Conservation (phyloP, 2,329 filamentous ascomycete species). For the Rachicladosporium sp. region DNA sequence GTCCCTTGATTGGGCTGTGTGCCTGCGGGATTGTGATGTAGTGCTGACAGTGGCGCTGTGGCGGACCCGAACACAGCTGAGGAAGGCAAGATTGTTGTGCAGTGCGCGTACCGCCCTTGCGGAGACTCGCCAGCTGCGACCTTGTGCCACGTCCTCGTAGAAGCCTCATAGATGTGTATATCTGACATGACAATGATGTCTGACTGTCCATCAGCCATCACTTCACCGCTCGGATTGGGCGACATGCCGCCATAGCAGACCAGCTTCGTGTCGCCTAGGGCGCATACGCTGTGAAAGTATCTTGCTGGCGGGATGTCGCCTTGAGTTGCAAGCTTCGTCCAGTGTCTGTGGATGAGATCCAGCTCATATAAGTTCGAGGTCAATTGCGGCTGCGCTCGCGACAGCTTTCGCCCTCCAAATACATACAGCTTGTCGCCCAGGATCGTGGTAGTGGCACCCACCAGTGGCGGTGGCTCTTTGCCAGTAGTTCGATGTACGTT, state of each 20-base stretch:
- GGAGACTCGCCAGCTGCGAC: constrained; percentile 63
- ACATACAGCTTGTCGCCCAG: constrained; percentile 93
- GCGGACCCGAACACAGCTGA: constrained; percentile 76
- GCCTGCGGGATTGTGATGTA: constrained; percentile 78
- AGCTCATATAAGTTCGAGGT: constrained; percentile 89
- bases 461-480: constrained; percentile 76
- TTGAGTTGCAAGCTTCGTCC: constrained; percentile 74
- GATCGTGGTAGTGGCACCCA: constrained; percentile 90
- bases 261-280: constrained; percentile 85
- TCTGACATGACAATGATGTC: constrained; percentile 90
- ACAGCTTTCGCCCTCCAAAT: constrained; percentile 82
- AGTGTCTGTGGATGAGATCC: constrained; percentile 80
- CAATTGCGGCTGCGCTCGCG: constrained; percentile 68
- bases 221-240: constrained; percentile 45
- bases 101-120: constrained; percentile 92
- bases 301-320: constrained; percentile 82
- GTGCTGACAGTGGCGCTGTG: constrained; percentile 69
- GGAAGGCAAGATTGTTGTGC: constrained; percentile 82
- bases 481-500: constrained; percentile 75
- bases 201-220: constrained; percentile 52
- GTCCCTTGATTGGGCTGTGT: constrained; percentile 77
- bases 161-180: constrained; percentile 87
- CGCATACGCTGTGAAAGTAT: constrained; percentile 95
- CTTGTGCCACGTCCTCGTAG: constrained; percentile 70
- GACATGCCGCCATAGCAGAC: constrained; percentile 99